phyloP scores from a whole-genome alignment of 345 rosid species.

The Euphorbia lathyris region DNA sequence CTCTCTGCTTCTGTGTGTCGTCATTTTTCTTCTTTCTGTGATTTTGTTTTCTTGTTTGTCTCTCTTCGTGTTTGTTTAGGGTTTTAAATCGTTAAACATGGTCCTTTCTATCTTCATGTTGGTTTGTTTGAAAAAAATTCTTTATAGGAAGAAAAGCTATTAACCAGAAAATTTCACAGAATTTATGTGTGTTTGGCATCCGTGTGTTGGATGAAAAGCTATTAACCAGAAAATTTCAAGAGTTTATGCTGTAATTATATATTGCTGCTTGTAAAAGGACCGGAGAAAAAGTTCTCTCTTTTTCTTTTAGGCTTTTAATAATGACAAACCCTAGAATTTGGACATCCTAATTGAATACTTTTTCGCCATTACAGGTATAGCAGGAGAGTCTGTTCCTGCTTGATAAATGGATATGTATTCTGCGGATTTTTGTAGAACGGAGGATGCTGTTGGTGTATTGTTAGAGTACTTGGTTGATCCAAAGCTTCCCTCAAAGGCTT shows the following conservation, averaged over 20 bases:
- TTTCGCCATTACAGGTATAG: background rate
- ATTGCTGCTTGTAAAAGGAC: background rate
- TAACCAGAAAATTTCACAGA: too few relatives aligned
- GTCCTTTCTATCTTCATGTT: background rate
- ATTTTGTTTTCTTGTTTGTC: background rate
- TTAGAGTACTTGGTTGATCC: slow-evolving; percentile 69
- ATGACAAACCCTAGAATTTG: background rate
- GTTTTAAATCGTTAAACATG: slow-evolving; percentile 1
- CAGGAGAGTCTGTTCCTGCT: background rate
- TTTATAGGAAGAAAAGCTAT: background rate
- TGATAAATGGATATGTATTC: slow-evolving; percentile 18
- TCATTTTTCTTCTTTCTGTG: background rate
- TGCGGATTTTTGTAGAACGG: slow-evolving; percentile 49
- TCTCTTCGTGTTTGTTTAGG: background rate
- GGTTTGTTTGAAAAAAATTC: background rate
- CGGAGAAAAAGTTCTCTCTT: too few relatives aligned
- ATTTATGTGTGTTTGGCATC: background rate
- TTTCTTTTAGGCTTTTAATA: background rate
- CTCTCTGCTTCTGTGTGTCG: background rate
- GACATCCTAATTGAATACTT: background rate
- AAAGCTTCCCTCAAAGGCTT: slow-evolving; percentile 46
- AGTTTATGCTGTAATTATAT: background rate
- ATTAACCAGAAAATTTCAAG: background rate
- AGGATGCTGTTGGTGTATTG: slow-evolving; percentile 59
- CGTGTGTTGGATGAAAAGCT: background rate